Conservation (phyloP, 345 rosid species). For the Eucalyptus grandis region DNA sequence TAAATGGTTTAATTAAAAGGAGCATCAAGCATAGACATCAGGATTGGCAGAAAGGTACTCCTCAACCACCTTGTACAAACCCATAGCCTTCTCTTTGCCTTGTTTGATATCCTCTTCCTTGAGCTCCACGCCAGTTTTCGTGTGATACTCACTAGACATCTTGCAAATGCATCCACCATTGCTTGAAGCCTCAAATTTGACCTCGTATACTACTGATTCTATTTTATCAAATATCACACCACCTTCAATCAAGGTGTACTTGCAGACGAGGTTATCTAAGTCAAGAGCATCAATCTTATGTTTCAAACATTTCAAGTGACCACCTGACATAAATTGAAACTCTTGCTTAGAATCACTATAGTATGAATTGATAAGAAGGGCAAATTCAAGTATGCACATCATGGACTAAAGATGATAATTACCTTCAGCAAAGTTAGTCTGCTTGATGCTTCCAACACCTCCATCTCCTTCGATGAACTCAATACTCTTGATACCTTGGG, state of each 20-base stretch:
- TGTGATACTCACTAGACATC: neutral
- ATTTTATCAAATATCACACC: neutral
- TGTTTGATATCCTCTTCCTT: neutral
- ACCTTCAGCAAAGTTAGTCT: conserved; percentile 6
- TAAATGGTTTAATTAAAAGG: neutral
- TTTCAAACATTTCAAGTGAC: neutral
- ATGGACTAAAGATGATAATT: neutral
- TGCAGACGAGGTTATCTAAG: neutral
- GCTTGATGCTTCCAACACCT: conserved; percentile 17
- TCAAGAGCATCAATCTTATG: neutral
- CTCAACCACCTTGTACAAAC: too few relatives aligned
- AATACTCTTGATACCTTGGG: conserved; percentile 6
- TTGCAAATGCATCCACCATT: neutral
- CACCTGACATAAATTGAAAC: neutral
- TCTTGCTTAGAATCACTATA: neutral
- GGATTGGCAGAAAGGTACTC: neutral
- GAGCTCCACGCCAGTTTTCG: neutral
- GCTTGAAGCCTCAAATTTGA: neutral
- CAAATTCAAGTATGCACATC: neutral
- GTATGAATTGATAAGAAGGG: neutral
- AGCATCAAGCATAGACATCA: neutral
- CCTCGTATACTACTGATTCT: neutral
- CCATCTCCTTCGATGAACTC: conserved; percentile 19
- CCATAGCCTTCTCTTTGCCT: neutral
- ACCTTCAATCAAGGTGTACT: neutral